A percentile compares a stretch with the other conserved stretches of the same genome.
phyloP scores from a whole-genome alignment of 257 asterid species.

The Penstemon eatonii region DNA sequence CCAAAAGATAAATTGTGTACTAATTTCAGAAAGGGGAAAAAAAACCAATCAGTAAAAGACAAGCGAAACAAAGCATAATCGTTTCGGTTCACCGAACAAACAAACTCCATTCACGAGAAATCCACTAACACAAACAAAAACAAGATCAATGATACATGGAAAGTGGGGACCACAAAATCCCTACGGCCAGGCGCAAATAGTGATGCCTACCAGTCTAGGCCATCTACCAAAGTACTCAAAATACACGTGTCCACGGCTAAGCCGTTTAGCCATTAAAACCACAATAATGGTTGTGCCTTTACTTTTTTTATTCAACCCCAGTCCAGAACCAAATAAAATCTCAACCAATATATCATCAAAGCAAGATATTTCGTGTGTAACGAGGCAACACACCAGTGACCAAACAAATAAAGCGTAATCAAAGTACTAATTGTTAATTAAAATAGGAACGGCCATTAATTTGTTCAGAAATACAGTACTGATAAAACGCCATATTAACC shows the following conservation, averaged over 20 bases:
- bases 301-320: neutral
- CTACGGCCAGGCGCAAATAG: neutral
- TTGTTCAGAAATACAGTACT: neutral
- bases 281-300: too few relatives aligned
- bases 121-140: neutral
- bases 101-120: constrained; percentile 8
- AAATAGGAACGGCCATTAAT: neutral
- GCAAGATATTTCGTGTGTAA: neutral
- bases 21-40: too few relatives aligned
- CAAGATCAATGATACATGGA: neutral
- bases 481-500: neutral
- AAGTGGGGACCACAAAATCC: neutral
- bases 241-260: too few relatives aligned
- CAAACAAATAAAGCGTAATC: neutral
- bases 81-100: neutral
- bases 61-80: too few relatives aligned
- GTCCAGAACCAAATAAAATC: neutral
- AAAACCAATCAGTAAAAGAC: too few relatives aligned
- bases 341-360: neutral
- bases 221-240: too few relatives aligned
- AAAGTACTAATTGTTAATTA: neutral
- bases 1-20: too few relatives aligned
- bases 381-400: neutral
- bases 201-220: neutral
- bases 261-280: too few relatives aligned